Evolutionary conservation across 257 asterid species (phyloP), one percentile per base, ranked within the genome.

Genomic region (Solanum medicagineum): DNA sequence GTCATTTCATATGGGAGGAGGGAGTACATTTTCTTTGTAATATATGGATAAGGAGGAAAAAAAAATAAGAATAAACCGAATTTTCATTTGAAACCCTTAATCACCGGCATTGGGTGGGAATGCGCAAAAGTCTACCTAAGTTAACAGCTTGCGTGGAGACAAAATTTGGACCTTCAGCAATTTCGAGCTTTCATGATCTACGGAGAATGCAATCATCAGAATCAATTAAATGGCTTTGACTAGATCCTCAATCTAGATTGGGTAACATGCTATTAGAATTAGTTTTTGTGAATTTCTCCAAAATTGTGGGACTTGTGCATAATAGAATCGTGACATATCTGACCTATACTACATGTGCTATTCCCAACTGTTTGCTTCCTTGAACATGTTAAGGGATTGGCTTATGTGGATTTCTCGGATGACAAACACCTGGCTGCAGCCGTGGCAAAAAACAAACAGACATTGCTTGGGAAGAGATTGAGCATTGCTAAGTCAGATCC

Each of bases 361-460:
- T 22, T 69, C 42, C 16, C 69, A 71, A 49, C 60, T 42, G 12
- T 83, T 68, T 88, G 45, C 57, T 73, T 86, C 47, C 42, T 87
- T 68, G 75, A 82, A 56, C 70, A 6, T 86, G 82, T 66, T 84
- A 60, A 95, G 99, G 98, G 98, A 86, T 88, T 97, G 81, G 98
- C 98, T 32, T 97, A 97, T 88, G 98, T 95, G 91, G 98, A 95
- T 88, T 97, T 97, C 92, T 87, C 90, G 6, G 96, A 97, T 65
- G 95, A 95, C 82, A 89, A 90, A 80, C 98, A 94, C 92, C 98
- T 97, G 84, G 88, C 90, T 55, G 92, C 93, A 15, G 98, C 98
- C 15, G 19, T 94, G 88, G 90, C 90, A 86, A 97, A 93, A 94
- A 95, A 92, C 90, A 95, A 85, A 86, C 91, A 92, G 65, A 89